These are phyloP conservation scores for Lachancea mirantina DNA, from an alignment of 805 yeast genomes.

Conservation along the genomic window DNA sequence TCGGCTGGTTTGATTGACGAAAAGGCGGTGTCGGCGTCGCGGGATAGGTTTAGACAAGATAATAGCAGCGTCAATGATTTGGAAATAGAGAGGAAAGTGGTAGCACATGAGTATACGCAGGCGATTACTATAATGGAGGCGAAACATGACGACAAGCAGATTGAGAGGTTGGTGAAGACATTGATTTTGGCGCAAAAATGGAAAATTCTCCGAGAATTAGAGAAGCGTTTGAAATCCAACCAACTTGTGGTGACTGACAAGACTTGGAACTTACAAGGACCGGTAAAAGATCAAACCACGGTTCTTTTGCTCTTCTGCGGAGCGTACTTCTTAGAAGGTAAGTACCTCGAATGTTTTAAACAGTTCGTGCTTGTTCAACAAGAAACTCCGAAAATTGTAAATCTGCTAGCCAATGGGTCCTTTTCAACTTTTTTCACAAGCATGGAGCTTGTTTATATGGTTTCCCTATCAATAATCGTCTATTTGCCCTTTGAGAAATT, in stretches of 20 bases:
- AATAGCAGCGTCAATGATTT: neutral
- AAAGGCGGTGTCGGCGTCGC: neutral
- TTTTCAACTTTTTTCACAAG: slow-evolving; percentile 7
- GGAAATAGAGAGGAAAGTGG: slow-evolving; percentile 9
- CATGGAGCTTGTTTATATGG: slow-evolving; percentile 19
- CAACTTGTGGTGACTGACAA: neutral
- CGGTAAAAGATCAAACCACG: slow-evolving; percentile 14
- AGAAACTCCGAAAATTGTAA: slow-evolving; percentile 8
- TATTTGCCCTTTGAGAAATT: slow-evolving; percentile 26
- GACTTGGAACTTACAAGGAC: slow-evolving; percentile 1
- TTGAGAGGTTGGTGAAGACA: slow-evolving; percentile 15
- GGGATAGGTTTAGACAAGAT: no score
- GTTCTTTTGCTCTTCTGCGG: slow-evolving; percentile 13
- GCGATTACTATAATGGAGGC: slow-evolving; percentile 19
- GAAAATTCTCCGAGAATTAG: slow-evolving; percentile 21
- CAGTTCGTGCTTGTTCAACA: slow-evolving; percentile 15
- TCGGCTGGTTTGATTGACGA: neutral
- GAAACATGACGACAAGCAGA: slow-evolving; percentile 7
- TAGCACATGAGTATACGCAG: slow-evolving; percentile 20
- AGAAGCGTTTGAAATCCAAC: slow-evolving; percentile 13
- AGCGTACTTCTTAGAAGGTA: slow-evolving; percentile 18
- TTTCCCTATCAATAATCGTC: slow-evolving; percentile 19
- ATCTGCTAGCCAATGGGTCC: neutral
- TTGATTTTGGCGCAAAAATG: slow-evolving; percentile 16
- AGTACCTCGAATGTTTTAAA: slow-evolving; percentile 18